These are phyloP conservation scores for Alternaria sp. DNA, from an alignment of 2,329 filamentous ascomycete genomes.

Conservation along the genomic window DNA sequence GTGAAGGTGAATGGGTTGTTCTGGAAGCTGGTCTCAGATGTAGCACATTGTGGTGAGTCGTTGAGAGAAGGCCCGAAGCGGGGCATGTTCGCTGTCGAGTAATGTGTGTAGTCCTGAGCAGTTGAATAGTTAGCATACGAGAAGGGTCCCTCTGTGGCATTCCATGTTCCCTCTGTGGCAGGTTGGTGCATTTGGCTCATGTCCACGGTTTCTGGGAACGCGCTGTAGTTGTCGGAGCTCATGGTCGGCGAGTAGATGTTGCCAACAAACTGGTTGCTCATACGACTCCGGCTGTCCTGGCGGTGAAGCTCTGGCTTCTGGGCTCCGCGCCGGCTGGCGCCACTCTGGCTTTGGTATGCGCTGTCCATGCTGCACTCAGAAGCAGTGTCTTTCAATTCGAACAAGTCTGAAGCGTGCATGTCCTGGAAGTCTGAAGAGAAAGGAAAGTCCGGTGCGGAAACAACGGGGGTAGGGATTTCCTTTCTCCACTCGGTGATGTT, in stretches of 20 bases:
- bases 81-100: constrained; percentile 36
- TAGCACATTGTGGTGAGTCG: constrained; percentile 37
- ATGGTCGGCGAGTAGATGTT: constrained; percentile 50
- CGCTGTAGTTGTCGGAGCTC: constrained; percentile 48
- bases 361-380: constrained; percentile 56
- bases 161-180: constrained; percentile 41
- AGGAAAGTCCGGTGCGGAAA: constrained; percentile 48
- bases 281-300: constrained; percentile 44
- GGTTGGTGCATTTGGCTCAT: constrained; percentile 48
- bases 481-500: constrained; percentile 55
- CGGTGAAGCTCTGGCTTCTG: constrained; percentile 38
- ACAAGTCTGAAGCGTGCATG: constrained; percentile 47
- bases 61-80: constrained; percentile 35
- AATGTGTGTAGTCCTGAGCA: constrained; percentile 49
- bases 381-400: constrained; percentile 49
- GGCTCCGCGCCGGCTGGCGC: constrained; percentile 47
- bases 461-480: constrained; percentile 48
- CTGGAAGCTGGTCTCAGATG: constrained; percentile 39
- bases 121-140: constrained; percentile 51
- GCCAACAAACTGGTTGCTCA: constrained; percentile 44
- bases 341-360: constrained; percentile 53
- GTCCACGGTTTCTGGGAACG: constrained; percentile 45
- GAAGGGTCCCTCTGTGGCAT: constrained; percentile 43
- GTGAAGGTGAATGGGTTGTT: constrained; percentile 40
- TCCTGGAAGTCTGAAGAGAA: constrained; percentile 47